These are phyloP conservation scores for Fragaria vesca DNA, from an alignment of 306 rosid species.

Conservation along the genomic window DNA sequence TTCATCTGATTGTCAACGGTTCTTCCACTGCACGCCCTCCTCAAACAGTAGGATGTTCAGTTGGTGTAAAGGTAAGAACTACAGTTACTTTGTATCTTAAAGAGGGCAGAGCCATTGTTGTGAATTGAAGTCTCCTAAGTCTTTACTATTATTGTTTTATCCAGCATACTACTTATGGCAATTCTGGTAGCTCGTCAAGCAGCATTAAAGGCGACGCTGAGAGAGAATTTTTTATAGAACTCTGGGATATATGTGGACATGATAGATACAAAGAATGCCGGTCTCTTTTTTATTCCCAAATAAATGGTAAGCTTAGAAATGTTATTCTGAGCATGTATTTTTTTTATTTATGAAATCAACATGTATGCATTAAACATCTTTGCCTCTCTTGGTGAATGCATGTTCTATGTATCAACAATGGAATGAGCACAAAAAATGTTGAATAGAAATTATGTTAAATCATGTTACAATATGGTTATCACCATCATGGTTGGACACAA, in stretches of 20 bases:
- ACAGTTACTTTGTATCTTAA: constrained; percentile 3
- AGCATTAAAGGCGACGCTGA: constrained; percentile 79
- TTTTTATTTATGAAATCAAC: constrained; percentile 8
- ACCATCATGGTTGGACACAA: neutral
- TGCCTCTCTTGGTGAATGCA: constrained; percentile 1
- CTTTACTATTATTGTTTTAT: constrained; percentile 13
- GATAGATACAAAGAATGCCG: constrained; percentile 95
- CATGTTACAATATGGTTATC: neutral
- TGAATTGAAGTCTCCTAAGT: constrained; percentile 22
- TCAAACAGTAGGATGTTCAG: constrained; percentile 92
- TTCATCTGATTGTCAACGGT: constrained; percentile 80
- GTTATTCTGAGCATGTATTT: neutral
- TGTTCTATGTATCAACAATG: neutral
- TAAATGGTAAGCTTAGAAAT: constrained; percentile 62
- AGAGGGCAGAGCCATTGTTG: constrained; percentile 18
- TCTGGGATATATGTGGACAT: constrained; percentile 98
- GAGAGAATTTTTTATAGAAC: constrained; percentile 91
- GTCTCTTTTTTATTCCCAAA: constrained; percentile 87
- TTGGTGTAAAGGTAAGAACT: constrained; percentile 68
- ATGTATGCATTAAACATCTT: neutral
- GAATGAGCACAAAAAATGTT: neutral
- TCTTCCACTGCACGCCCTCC: constrained; percentile 66
- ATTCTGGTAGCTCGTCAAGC: constrained; percentile 84
- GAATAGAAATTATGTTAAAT: neutral
- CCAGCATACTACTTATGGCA: constrained; percentile 77